These are phyloP conservation scores for Stephanodiscus minutulus DNA, from an alignment of 108 stramenopile species.

Conservation along the genomic window DNA sequence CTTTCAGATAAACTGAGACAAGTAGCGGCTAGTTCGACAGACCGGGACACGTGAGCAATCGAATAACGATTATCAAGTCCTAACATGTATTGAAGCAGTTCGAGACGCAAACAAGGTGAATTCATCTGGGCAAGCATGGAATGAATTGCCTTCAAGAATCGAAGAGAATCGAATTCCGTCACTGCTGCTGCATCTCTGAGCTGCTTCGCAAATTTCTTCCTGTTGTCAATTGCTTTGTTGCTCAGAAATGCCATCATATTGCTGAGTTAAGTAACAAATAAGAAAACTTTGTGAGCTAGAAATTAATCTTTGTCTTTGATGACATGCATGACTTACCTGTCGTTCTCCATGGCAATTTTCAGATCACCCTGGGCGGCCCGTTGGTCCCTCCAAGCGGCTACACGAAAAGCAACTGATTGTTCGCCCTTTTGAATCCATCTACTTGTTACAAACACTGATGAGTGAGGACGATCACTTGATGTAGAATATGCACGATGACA, in stretches of 20 bases:
- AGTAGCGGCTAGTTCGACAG: constrained; percentile 82
- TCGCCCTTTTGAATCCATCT: constrained; percentile 86
- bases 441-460: not conserved
- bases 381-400: constrained; percentile 88
- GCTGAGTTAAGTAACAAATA: not conserved
- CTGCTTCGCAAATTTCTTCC: constrained; percentile 78
- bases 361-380: constrained; percentile 87
- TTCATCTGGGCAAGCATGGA: constrained; percentile 73
- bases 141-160: constrained; percentile 69
- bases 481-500: too few relatives aligned
- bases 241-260: constrained; percentile 90
- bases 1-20: constrained; percentile 64
- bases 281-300: not conserved
- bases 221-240: constrained; percentile 85
- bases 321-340: constrained; percentile 20
- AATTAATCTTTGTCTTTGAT: not conserved
- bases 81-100: constrained; percentile 88
- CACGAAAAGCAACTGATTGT: constrained; percentile 87
- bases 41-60: constrained; percentile 80
- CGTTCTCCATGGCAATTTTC: constrained; percentile 78
- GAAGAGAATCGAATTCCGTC: constrained; percentile 73
- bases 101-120: constrained; percentile 86
- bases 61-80: constrained; percentile 91
- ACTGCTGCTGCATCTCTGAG: constrained; percentile 63
- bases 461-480: too few relatives aligned